Conservation (phyloP, 331 rosid species). For the Quercus phellos region DNA sequence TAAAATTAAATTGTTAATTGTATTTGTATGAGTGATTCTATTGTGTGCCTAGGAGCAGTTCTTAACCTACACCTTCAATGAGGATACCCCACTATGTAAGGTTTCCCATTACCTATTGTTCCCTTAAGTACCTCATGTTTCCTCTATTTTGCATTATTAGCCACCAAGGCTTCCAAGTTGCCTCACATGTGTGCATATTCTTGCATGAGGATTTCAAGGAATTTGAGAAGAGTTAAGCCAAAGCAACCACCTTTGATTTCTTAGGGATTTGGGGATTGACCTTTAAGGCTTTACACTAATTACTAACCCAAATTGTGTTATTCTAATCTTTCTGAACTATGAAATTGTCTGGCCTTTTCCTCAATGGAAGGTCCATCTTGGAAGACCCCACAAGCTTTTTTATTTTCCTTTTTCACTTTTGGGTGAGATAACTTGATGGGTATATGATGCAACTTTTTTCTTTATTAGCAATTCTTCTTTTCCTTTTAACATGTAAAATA, state of each 20-base stretch:
- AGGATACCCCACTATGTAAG: no score
- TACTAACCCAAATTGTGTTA: neutral
- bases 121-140: neutral
- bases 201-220: neutral
- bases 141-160: neutral
- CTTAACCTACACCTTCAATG: no score
- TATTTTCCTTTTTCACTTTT: neutral
- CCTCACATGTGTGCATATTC: conserved; percentile 6
- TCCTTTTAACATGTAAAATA: neutral
- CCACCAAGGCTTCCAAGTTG: conserved; percentile 13
- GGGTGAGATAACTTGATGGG: neutral
- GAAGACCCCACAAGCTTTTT: neutral
- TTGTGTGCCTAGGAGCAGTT: no score
- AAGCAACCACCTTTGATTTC: neutral
- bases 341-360: neutral
- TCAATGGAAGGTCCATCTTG: neutral
- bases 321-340: conserved; percentile 2
- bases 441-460: neutral
- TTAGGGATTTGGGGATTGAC: neutral
- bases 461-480: neutral
- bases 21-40: neutral
- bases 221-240: neutral
- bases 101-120: neutral
- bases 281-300: neutral
- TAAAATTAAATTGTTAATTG: neutral